Conservation (phyloP, 352 stramenopile species). For the Phytophthora chlamydospora region DNA sequence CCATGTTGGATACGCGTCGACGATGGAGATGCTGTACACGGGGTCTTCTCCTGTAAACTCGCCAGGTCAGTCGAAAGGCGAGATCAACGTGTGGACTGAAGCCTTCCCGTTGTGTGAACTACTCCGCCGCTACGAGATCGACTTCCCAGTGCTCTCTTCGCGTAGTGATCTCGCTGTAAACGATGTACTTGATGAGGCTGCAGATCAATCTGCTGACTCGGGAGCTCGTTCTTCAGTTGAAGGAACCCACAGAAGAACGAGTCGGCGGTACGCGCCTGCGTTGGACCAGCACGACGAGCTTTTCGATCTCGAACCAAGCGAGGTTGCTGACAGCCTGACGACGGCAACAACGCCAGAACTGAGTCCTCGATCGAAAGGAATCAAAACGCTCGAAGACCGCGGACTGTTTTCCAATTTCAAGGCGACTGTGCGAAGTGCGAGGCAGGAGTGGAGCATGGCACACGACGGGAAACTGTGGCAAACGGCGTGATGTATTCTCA, state of each 20-base stretch:
- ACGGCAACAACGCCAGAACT: constrained; percentile 4
- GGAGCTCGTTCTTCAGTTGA: background rate
- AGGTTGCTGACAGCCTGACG: background rate
- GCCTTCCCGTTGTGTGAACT: constrained; percentile 39
- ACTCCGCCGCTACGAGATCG: constrained; percentile 40
- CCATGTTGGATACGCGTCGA: constrained; percentile 51
- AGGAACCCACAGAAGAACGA: constrained; percentile 3
- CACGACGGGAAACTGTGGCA: constrained; percentile 50
- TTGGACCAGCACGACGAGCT: constrained; percentile 27
- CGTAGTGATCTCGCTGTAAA: constrained; percentile 14
- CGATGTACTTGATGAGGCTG: background rate
- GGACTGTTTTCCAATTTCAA: constrained; percentile 45
- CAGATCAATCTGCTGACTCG: constrained; percentile 1
- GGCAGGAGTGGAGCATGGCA: constrained; percentile 56
- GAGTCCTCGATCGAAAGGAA: constrained; percentile 29
- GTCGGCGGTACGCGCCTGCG: constrained; percentile 29
- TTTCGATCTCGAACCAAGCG: constrained; percentile 2
- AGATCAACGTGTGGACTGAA: constrained; percentile 9
- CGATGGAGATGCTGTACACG: constrained; percentile 49
- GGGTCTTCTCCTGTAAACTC: constrained; percentile 1
- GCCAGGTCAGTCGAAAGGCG: background rate
- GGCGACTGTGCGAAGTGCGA: constrained; percentile 39
- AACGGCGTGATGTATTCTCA: constrained; percentile 16
- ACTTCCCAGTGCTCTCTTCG: constrained; percentile 35
- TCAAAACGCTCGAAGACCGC: constrained; percentile 25